phyloP scores from a whole-genome alignment of 2,329 filamentous ascomycete species.

The Pyricularia pennisetigena region DNA sequence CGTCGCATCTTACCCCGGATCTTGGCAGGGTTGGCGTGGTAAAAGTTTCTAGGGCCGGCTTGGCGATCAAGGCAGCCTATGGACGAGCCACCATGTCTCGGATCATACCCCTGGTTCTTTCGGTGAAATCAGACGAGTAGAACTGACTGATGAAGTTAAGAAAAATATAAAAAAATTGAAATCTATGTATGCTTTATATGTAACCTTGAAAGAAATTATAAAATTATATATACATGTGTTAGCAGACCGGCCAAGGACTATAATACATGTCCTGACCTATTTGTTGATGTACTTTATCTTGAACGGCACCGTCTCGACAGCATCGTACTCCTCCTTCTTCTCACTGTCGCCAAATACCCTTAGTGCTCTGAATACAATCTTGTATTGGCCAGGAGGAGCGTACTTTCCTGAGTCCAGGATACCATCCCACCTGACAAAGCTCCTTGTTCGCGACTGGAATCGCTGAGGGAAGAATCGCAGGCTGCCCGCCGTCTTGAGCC shows the following conservation, averaged over 20 bases:
- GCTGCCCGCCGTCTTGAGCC: conserved; percentile 30
- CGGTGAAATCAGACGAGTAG: too few species aligned
- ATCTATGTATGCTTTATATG: not conserved
- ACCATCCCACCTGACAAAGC: conserved; percentile 31
- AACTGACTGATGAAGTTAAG: not conserved
- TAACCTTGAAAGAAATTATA: not conserved
- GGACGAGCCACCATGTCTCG: not conserved
- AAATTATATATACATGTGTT: not conserved
- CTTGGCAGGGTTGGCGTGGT: not conserved
- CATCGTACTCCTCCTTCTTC: conserved; percentile 35
- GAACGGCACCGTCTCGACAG: conserved; percentile 29
- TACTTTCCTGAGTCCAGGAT: conserved; percentile 34
- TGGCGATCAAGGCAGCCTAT: too few species aligned
- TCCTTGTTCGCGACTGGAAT: conserved; percentile 20
- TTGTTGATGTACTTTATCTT: conserved; percentile 29
- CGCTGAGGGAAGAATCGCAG: conserved; percentile 28
- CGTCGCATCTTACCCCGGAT: not conserved
- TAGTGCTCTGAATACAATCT: conserved; percentile 36
- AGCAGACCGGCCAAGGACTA: not conserved
- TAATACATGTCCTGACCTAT: not conserved
- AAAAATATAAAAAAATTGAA: too few species aligned
- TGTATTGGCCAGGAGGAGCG: conserved; percentile 38
- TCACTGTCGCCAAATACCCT: conserved; percentile 38
- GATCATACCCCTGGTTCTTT: not conserved
- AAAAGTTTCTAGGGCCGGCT: too few species aligned